Evolutionary conservation across 352 stramenopile genomes (phyloP).

Genomic region (Phytophthora pisi): DNA sequence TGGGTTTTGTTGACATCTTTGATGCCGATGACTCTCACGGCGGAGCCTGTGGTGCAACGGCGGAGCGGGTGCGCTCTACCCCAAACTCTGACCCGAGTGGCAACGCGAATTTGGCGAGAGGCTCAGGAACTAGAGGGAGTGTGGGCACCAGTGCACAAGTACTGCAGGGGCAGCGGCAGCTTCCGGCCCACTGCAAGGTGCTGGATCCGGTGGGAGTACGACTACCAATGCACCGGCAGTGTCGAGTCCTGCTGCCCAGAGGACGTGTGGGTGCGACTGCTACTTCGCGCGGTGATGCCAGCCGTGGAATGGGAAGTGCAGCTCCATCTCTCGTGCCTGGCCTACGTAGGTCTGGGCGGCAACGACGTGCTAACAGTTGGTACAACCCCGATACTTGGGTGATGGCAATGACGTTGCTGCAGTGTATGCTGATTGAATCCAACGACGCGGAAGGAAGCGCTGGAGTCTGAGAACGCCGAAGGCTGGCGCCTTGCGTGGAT

Average conservation of each 20-base stretch:
- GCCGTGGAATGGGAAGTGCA: too few relatives aligned
- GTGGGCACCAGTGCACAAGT: too few relatives aligned
- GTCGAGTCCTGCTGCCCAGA: too few relatives aligned
- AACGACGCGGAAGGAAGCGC: neutral
- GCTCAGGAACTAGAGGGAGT: too few relatives aligned
- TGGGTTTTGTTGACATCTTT: slow-evolving; percentile 4
- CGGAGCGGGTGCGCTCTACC: neutral
- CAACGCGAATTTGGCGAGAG: too few relatives aligned
- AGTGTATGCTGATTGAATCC: slow-evolving; percentile 23
- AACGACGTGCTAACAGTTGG: slow-evolving; percentile 1
- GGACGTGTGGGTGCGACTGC: neutral
- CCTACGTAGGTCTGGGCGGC: neutral
- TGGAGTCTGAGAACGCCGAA: slow-evolving; percentile 10
- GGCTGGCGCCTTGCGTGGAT: slow-evolving; percentile 7
- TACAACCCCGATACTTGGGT: slow-evolving; percentile 10
- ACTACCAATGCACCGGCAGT: too few relatives aligned
- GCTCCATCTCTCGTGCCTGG: too few relatives aligned
- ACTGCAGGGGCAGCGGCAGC: too few relatives aligned
- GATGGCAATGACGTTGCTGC: slow-evolving; percentile 9
- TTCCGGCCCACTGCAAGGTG: too few relatives aligned
- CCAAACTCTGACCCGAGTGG: too few relatives aligned
- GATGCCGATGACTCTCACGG: neutral
- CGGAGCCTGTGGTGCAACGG: neutral
- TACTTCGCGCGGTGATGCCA: neutral
- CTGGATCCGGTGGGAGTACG: too few relatives aligned